phyloP scores from a whole-genome alignment of 352 stramenopile genomes.

The Globisporangium middletonii region DNA sequence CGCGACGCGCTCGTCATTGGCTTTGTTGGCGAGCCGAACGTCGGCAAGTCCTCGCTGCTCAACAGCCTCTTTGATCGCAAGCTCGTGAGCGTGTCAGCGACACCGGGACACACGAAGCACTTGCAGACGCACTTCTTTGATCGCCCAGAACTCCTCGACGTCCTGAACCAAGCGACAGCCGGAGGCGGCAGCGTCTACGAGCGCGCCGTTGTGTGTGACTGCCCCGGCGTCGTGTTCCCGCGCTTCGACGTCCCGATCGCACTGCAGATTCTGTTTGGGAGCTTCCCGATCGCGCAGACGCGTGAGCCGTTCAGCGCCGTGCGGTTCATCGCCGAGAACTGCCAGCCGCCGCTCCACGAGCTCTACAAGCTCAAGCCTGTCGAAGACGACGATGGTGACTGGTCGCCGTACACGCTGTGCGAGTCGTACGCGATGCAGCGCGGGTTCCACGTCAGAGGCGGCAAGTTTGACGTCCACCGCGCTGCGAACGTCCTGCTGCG shows the following conservation, averaged over 20 bases:
- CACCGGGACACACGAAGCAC: conserved; percentile 77
- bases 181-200: conserved; percentile 8
- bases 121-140: conserved; percentile 78
- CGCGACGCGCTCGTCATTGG: conserved; percentile 84
- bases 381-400: conserved; percentile 59
- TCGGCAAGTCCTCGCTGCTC: conserved; percentile 93
- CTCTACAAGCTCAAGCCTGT: conserved; percentile 78
- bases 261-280: conserved; percentile 78
- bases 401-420: conserved; percentile 71
- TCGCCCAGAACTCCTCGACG: conserved; percentile 41
- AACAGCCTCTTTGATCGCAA: conserved; percentile 82
- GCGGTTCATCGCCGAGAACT: conserved; percentile 84
- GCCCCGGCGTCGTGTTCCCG: conserved; percentile 76
- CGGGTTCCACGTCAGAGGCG: conserved; percentile 68
- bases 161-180: conserved; percentile 25
- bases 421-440: conserved; percentile 70
- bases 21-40: conserved; percentile 98
- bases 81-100: conserved; percentile 74
- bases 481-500: conserved; percentile 67
- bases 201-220: conserved; percentile 70
- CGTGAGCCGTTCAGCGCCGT: conserved; percentile 82
- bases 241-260: conserved; percentile 59
- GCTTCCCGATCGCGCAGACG: conserved; percentile 81
- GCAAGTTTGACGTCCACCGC: conserved; percentile 70
- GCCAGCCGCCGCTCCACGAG: conserved; percentile 53